phyloP scores from a whole-genome alignment of 1,284 basidiomycete species.

The Ustilago vetiveriae region DNA sequence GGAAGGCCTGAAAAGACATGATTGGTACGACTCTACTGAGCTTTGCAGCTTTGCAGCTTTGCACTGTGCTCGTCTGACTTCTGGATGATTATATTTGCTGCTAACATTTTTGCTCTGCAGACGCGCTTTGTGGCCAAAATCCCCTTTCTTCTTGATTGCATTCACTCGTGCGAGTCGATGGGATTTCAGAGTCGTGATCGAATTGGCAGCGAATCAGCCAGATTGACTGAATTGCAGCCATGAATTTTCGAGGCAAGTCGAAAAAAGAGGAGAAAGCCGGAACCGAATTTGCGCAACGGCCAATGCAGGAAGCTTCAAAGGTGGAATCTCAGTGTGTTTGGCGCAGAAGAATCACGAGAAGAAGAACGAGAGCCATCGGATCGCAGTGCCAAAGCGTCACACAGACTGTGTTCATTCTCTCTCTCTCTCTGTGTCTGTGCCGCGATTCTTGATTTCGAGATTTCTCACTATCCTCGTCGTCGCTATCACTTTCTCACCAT shows the following conservation, averaged over 20 bases:
- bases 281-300: constrained; percentile 16
- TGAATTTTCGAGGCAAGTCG: not conserved
- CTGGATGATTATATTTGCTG: too few species aligned
- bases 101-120: too few species aligned
- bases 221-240: not conserved
- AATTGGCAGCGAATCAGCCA: not conserved
- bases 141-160: constrained; percentile 72
- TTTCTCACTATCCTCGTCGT: constrained; percentile 7
- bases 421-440: not conserved
- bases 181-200: constrained; percentile 20
- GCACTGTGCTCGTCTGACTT: too few species aligned
- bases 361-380: too few species aligned
- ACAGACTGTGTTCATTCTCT: too few species aligned
- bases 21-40: too few species aligned
- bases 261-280: constrained; percentile 25
- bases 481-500: constrained; percentile 8
- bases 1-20: too few species aligned
- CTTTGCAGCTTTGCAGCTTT: too few species aligned
- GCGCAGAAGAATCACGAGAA: too few species aligned
- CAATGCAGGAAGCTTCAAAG: constrained; percentile 7
- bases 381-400: not conserved
- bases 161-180: constrained; percentile 3
- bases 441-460: not conserved
- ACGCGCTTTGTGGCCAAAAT: too few species aligned
- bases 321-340: constrained; percentile 1